Conservation (phyloP, 805 yeast species). For the Sugiyamaella chiloensis region DNA sequence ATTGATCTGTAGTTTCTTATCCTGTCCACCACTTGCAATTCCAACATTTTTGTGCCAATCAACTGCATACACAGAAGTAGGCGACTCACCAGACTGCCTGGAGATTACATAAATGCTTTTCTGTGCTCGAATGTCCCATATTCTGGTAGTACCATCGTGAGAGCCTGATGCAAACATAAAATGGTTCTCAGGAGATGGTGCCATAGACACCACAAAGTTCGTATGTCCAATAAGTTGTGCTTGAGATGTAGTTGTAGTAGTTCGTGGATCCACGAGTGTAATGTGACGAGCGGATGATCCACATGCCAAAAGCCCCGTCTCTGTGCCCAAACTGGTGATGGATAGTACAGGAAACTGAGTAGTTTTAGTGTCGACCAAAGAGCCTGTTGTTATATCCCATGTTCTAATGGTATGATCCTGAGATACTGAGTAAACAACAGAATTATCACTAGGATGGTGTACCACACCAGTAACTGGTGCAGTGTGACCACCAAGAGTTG, state of each 20-base stretch:
- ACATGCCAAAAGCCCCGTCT: conserved; percentile 67
- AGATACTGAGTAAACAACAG: conserved; percentile 90
- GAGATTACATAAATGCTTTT: conserved; percentile 77
- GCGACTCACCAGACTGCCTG: conserved; percentile 52
- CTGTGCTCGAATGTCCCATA: conserved; percentile 93
- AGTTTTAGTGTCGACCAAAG: conserved; percentile 81
- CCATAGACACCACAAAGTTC: conserved; percentile 80
- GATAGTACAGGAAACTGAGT: conserved; percentile 85
- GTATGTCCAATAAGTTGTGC: conserved; percentile 82
- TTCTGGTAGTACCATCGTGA: conserved; percentile 93
- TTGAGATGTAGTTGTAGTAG: conserved; percentile 52
- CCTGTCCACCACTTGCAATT: conserved; percentile 90
- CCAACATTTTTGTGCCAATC: conserved; percentile 80
- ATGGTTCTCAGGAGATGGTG: conserved; percentile 71
- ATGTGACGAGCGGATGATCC: conserved; percentile 99
- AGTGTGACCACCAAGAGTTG: conserved; percentile 73
- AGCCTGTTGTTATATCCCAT: conserved; percentile 89
- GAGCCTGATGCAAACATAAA: conserved; percentile 86
- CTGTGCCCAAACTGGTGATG: conserved; percentile 59
- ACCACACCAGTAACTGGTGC: conserved; percentile 85
- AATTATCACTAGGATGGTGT: conserved; percentile 66
- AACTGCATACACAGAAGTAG: conserved; percentile 76
- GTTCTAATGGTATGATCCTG: conserved; percentile 95
- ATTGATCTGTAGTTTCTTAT: conserved; percentile 87
- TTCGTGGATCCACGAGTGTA: conserved; percentile 87